Conservation (phyloP, 2,329 filamentous ascomycete genomes). For the Aspergillus fischeri region DNA sequence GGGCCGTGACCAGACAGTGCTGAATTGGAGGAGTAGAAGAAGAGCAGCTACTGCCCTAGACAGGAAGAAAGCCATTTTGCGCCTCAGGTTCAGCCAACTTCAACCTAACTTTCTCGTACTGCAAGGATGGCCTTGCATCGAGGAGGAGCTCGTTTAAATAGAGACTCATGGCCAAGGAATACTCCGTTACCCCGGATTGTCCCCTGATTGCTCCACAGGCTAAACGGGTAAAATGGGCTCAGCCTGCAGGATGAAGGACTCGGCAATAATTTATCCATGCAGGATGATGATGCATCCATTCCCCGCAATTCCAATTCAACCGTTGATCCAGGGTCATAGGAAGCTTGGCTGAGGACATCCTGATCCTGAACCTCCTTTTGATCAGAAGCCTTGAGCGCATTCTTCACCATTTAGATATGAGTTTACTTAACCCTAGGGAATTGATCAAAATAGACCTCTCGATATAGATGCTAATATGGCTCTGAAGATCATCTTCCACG, state of each 20-base stretch:
- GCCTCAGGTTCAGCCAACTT: not conserved
- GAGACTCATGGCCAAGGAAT: not conserved
- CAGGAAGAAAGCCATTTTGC: not conserved
- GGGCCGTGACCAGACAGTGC: not conserved
- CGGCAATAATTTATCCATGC: not conserved
- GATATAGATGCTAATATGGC: no score
- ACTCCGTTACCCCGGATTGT: not conserved
- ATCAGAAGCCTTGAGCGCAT: no score
- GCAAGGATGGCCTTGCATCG: not conserved
- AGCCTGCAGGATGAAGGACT: not conserved
- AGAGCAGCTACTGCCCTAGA: not conserved
- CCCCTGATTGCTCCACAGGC: not conserved
- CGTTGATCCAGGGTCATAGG: not conserved
- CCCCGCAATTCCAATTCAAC: not conserved
- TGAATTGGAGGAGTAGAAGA: not conserved
- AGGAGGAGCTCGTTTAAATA: not conserved
- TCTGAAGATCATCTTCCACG: not conserved
- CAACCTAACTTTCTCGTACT: not conserved
- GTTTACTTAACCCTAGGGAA: no score
- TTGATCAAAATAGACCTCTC: no score
- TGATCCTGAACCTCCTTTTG: no score
- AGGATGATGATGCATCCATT: not conserved
- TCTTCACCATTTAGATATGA: no score
- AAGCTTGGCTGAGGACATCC: not conserved
- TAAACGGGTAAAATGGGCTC: not conserved